Conservation (phyloP, 805 yeast genomes). For the Grigorovia transvaalensis region DNA sequence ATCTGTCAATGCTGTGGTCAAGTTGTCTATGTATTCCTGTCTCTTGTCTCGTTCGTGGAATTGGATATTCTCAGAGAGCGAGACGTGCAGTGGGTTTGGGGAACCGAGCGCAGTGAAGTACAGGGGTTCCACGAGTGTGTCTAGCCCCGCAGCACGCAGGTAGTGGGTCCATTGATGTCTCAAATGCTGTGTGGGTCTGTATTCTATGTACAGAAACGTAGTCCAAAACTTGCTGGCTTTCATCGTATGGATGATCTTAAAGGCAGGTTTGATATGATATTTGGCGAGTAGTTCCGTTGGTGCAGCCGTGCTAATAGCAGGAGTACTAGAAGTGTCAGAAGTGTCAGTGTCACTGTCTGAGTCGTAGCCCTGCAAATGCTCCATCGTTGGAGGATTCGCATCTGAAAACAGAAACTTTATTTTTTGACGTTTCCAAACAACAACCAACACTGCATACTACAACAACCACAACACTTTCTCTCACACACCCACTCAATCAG, state of each 20-base stretch:
- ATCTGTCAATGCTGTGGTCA: not conserved
- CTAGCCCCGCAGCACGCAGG: slow-evolving; percentile 1
- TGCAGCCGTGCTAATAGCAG: not conserved
- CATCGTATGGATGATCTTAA: not conserved
- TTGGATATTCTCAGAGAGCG: slow-evolving; percentile 12
- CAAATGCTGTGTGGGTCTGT: slow-evolving; percentile 14
- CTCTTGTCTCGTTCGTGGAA: slow-evolving; percentile 8
- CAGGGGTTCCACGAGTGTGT: slow-evolving; percentile 15
- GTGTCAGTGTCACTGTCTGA: slow-evolving; percentile 3
- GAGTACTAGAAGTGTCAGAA: no score
- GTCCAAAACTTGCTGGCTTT: slow-evolving; percentile 5
- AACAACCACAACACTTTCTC: not conserved
- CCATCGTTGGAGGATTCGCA: not conserved
- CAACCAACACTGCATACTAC: not conserved
- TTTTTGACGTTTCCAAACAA: not conserved
- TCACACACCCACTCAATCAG: no score
- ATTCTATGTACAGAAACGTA: slow-evolving; percentile 19
- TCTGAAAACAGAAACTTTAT: not conserved
- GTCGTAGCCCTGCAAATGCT: slow-evolving; percentile 10
- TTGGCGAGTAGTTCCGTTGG: slow-evolving; percentile 16
- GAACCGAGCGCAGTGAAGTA: slow-evolving; percentile 19
- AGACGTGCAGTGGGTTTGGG: slow-evolving; percentile 21
- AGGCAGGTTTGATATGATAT: slow-evolving; percentile 17
- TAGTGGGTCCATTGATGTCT: slow-evolving; percentile 8
- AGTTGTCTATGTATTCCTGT: slow-evolving; percentile 1